These are phyloP conservation scores for Scheffersomyces cryptocercus DNA, from an alignment of 1,139 yeast species.

Conservation along the genomic window DNA sequence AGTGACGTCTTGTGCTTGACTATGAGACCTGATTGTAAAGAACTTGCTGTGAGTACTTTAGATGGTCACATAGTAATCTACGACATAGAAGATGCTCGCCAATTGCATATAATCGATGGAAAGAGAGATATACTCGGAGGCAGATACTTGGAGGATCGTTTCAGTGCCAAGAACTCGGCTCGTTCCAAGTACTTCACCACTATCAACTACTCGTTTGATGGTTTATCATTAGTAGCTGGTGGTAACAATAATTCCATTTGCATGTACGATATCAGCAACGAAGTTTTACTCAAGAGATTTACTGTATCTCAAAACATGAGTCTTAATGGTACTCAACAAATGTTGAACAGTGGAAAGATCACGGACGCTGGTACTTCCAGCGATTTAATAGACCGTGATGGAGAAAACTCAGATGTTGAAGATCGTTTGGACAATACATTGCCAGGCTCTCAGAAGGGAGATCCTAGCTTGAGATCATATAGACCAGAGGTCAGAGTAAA, in stretches of 20 bases:
- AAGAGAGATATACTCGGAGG: constrained; percentile 87
- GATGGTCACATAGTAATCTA: constrained; percentile 87
- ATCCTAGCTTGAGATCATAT: constrained; percentile 72
- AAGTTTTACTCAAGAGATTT: constrained; percentile 79
- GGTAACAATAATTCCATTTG: constrained; percentile 93
- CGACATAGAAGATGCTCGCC: constrained; percentile 81
- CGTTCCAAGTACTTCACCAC: constrained; percentile 84
- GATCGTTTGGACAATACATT: constrained; percentile 73
- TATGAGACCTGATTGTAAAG: constrained; percentile 90
- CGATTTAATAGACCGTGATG: constrained; percentile 79
- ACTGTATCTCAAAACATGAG: constrained; percentile 87
- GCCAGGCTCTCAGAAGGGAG: constrained; percentile 92
- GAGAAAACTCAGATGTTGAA: constrained; percentile 83
- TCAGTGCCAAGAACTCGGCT: constrained; percentile 75
- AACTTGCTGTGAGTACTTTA: constrained; percentile 82
- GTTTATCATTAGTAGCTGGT: constrained; percentile 82
- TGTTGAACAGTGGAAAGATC: constrained; percentile 76
- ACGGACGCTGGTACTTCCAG: constrained; percentile 83
- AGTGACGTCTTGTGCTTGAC: constrained; percentile 85
- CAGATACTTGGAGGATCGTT: constrained; percentile 78
- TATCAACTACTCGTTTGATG: constrained; percentile 86
- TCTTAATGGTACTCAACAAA: constrained; percentile 82
- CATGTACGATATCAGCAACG: constrained; percentile 84
- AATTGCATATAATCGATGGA: constrained; percentile 82
- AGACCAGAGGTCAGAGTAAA: constrained; percentile 84